These are phyloP conservation scores for Populus davidiana DNA, from an alignment of 345 rosid species.

Conservation along the genomic window DNA sequence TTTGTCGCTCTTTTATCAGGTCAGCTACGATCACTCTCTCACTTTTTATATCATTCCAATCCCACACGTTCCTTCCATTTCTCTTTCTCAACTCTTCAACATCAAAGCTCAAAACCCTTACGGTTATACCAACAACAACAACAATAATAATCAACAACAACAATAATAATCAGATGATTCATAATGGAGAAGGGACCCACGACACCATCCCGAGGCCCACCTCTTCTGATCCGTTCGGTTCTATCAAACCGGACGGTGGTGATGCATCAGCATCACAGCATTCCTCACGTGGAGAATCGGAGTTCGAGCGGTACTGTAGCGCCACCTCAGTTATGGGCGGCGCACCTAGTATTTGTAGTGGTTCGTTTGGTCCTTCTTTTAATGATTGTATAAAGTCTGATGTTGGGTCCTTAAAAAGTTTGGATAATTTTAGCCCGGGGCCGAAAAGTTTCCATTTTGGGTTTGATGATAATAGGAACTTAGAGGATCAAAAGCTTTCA, in stretches of 20 bases:
- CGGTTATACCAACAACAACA: background rate
- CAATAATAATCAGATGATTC: slow-evolving; percentile 36
- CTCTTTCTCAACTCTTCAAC: background rate
- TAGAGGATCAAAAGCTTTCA: slow-evolving; percentile 24
- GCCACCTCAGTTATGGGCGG: slow-evolving; percentile 81
- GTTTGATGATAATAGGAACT: slow-evolving; percentile 7
- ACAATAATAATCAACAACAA: background rate
- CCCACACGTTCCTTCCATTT: background rate
- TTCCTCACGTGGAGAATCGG: slow-evolving; percentile 85
- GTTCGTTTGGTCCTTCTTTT: slow-evolving; percentile 43
- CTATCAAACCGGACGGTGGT: slow-evolving; percentile 34
- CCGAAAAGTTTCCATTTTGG: background rate
- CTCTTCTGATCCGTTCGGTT: slow-evolving; percentile 44
- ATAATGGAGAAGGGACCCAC: slow-evolving; percentile 43
- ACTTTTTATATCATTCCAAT: background rate
- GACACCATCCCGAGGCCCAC: slow-evolving; percentile 33
- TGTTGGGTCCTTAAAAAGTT: slow-evolving; percentile 52
- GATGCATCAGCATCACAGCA: slow-evolving; percentile 50
- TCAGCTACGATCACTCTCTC: background rate
- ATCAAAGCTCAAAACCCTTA: too few relatives aligned
- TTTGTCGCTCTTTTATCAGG: background rate
- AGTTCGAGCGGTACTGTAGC: slow-evolving; percentile 74
- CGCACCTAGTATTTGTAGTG: slow-evolving; percentile 60
- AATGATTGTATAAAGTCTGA: slow-evolving; percentile 63
- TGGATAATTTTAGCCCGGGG: slow-evolving; percentile 63